These are phyloP conservation scores for Cercospora sesami DNA, from an alignment of 2,329 filamentous ascomycete genomes.

Conservation along the genomic window DNA sequence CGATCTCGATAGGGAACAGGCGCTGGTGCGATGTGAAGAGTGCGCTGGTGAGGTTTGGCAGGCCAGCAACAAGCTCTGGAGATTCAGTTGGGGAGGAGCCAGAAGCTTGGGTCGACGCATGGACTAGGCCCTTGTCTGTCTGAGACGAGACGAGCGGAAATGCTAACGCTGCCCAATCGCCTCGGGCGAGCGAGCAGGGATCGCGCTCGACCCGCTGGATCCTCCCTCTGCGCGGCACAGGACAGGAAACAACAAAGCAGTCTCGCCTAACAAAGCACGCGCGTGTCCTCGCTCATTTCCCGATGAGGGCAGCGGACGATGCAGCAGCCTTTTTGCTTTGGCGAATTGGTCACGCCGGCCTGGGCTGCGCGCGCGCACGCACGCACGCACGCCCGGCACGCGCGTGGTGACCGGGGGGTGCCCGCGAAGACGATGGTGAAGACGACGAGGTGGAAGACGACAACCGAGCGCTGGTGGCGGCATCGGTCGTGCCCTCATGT, in stretches of 20 bases:
- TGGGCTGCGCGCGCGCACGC: background rate
- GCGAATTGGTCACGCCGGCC: background rate
- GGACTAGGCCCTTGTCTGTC: slow-evolving; percentile 1
- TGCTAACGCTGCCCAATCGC: slow-evolving; percentile 12
- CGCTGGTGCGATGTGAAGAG: background rate
- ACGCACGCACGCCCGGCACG: background rate
- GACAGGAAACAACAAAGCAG: slow-evolving; percentile 11
- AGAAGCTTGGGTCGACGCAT: slow-evolving; percentile 12
- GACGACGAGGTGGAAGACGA: background rate
- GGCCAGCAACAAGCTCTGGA: background rate
- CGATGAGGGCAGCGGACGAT: slow-evolving; percentile 18
- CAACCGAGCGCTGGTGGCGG: background rate
- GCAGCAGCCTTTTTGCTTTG: background rate
- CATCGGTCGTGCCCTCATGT: background rate
- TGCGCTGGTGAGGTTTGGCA: background rate
- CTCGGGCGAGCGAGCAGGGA: slow-evolving; percentile 8
- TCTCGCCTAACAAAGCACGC: slow-evolving; percentile 9
- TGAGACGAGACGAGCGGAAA: slow-evolving; percentile 9
- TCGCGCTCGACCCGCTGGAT: slow-evolving; percentile 10
- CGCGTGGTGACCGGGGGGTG: background rate
- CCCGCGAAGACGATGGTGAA: background rate
- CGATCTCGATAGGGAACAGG: background rate
- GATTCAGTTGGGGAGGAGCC: slow-evolving; percentile 32
- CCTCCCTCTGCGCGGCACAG: slow-evolving; percentile 12
- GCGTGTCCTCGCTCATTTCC: slow-evolving; percentile 24